Percentiles rank a stretch among this genome's conserved stretches.
Evolutionary conservation across 2,329 filamentous ascomycete genomes (phyloP).

Genomic region (Amauroascus niger): DNA sequence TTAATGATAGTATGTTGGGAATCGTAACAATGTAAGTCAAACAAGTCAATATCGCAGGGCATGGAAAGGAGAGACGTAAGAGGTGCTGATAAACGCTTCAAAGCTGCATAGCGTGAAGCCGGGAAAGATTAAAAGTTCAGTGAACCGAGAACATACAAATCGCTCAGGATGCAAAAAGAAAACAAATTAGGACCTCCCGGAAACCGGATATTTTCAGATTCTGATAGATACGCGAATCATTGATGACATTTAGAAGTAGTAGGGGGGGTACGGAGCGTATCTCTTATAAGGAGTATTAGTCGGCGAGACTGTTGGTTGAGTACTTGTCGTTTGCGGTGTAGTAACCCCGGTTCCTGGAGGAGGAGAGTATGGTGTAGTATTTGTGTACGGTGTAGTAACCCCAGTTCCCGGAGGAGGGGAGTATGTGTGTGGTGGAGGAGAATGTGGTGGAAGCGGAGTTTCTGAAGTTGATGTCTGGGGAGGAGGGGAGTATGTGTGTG

Average conservation of each 20-base stretch:
- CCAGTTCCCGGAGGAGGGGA: no score
- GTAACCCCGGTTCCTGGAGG: conserved; percentile 8
- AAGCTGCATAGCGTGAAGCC: background rate
- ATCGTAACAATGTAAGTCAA: background rate
- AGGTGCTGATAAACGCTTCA: background rate
- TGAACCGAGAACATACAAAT: background rate
- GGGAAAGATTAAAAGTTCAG: background rate
- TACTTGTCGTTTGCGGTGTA: conserved; percentile 4
- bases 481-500: conserved; percentile 14
- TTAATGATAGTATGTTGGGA: conserved; percentile 6
- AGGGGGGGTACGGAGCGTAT: conserved; percentile 1
- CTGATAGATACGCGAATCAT: background rate
- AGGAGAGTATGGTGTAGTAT: conserved; percentile 13
- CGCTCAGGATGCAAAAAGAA: conserved; percentile 1
- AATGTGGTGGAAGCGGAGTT: background rate
- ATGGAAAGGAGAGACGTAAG: background rate
- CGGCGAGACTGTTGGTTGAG: conserved; percentile 1
- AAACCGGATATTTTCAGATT: background rate
- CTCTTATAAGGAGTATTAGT: conserved; percentile 11
- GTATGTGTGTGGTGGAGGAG: background rate
- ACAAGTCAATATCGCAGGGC: background rate
- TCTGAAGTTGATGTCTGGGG: conserved; percentile 1
- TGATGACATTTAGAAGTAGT: background rate
- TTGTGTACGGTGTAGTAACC: background rate
- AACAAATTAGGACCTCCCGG: background rate